Evolutionary conservation across 805 yeast genomes (phyloP), one percentile per base, ranked within the genome.

Genomic region (Wickerhamiella domercqiae): DNA sequence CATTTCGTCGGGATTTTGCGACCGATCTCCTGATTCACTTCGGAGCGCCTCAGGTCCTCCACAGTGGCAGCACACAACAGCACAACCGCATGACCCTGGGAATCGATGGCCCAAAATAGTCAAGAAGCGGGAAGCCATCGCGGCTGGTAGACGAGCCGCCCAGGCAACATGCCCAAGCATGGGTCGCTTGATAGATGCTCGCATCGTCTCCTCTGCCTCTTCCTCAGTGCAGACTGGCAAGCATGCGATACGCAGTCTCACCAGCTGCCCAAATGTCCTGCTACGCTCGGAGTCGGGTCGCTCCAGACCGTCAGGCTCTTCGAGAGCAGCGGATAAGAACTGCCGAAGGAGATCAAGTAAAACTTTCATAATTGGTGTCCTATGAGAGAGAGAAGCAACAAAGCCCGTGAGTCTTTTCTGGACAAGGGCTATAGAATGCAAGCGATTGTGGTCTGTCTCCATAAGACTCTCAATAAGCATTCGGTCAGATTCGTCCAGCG

Each of bases 331-430:
- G 6, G 20, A 13, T n/a, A 30, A 20, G 19, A 30, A 30, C 33
- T 30, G 14, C 13, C 13, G 33, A 14, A 30, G 13, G 21, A 13
- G 16, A 9, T 13, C 7, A n/a, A 30, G 13, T 6, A 30, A 16
- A 9, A 15, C 6, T 13, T 30, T 16, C 7, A 30, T 9, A n/a
- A 30, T 15, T 6, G 33, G 33, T 14, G 33, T 30, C 7, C 21
- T 7, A 16, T 7, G 14, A 18, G 7, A 7, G 21, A n/a, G 6
- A 20, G 18, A 7, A n/a, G 33, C 21, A 16, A 30, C 33, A 18
- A 17, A 30, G 33, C 13, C 16, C 21, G 16, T 14, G 63, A 3
- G 64, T 68, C 0, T 71, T 62, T 43, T 68, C 72, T 15, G 70
- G 50, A 3, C 75, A 75, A n/a, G 51, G 54, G 34, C 39, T 9